A percentile compares a stretch with the other conserved stretches of the same genome.
These are phyloP conservation scores for Coix lacrymajobi DNA, from an alignment of 176 grass and related monocot genomes.

Conservation along the genomic window DNA sequence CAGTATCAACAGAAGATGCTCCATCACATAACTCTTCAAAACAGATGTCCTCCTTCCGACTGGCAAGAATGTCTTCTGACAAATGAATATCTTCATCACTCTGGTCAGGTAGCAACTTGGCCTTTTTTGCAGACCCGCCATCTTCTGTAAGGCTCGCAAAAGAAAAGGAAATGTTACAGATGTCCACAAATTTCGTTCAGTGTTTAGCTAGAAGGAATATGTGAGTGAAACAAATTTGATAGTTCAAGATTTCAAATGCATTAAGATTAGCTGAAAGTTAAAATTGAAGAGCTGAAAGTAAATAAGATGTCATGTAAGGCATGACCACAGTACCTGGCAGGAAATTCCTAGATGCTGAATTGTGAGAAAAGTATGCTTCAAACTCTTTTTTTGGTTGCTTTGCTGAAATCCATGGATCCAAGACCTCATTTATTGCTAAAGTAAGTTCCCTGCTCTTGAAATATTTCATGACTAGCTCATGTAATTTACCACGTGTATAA, in stretches of 20 bases:
- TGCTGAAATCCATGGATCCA: conserved; percentile 95
- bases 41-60: conserved; percentile 58
- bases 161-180: conserved; percentile 8
- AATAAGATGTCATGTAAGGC: conserved; percentile 20
- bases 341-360: conserved; percentile 55
- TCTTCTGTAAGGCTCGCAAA: conserved; percentile 58
- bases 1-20: conserved; percentile 39
- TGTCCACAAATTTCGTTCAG: neutral
- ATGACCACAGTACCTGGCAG: conserved; percentile 34
- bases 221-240: neutral
- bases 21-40: conserved; percentile 77
- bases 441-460: conserved; percentile 98
- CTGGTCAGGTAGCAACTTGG: conserved; percentile 55
- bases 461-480: conserved; percentile 96
- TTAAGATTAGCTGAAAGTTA: neutral
- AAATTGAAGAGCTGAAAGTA: conserved; percentile 6
- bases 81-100: conserved; percentile 66
- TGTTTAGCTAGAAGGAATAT: neutral
- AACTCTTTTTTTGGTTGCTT: conserved; percentile 95
- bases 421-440: conserved; percentile 92
- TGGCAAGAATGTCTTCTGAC: conserved; percentile 51
- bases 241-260: neutral
- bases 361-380: conserved; percentile 65
- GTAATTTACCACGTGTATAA: conserved; percentile 84
- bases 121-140: conserved; percentile 67